Conservation (phyloP, 305 asterid species). For the Caryopteris hybrid region DNA sequence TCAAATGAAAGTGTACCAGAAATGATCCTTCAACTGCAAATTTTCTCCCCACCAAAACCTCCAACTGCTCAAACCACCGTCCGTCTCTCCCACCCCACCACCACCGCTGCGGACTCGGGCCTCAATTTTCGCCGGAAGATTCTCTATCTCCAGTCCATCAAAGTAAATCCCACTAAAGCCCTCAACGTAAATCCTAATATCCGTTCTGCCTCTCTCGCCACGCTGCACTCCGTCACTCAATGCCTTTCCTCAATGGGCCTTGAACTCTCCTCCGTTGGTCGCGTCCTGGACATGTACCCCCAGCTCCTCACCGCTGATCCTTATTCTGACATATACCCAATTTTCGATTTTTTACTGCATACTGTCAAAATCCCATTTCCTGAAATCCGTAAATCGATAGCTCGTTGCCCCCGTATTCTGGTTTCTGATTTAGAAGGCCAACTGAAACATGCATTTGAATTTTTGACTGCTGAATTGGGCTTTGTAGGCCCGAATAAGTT, state of each 20-base stretch:
- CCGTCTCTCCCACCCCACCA: slow-evolving; percentile 17
- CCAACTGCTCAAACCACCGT: slow-evolving; percentile 5
- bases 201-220: slow-evolving; percentile 50
- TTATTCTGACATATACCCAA: slow-evolving; percentile 49
- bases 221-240: slow-evolving; percentile 44
- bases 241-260: slow-evolving; percentile 78
- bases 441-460: slow-evolving; percentile 54
- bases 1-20: neutral
- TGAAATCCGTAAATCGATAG: slow-evolving; percentile 46
- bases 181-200: slow-evolving; percentile 56
- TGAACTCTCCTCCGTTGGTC: slow-evolving; percentile 45
- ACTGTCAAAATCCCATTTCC: slow-evolving; percentile 49
- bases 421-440: slow-evolving; percentile 46
- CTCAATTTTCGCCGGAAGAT: slow-evolving; percentile 51
- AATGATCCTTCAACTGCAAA: slow-evolving; percentile 31
- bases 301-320: slow-evolving; percentile 76
- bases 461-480: slow-evolving; percentile 47
- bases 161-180: slow-evolving; percentile 54
- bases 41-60: slow-evolving; percentile 16
- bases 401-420: slow-evolving; percentile 68
- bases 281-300: slow-evolving; percentile 80
- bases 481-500: slow-evolving; percentile 45
- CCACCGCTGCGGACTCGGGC: slow-evolving; percentile 42
- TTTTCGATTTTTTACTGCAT: slow-evolving; percentile 56
- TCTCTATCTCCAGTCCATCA: slow-evolving; percentile 49